These are phyloP conservation scores for Nepenthes mirabilis DNA, from an alignment of 148 eudicot species.

Conservation along the genomic window DNA sequence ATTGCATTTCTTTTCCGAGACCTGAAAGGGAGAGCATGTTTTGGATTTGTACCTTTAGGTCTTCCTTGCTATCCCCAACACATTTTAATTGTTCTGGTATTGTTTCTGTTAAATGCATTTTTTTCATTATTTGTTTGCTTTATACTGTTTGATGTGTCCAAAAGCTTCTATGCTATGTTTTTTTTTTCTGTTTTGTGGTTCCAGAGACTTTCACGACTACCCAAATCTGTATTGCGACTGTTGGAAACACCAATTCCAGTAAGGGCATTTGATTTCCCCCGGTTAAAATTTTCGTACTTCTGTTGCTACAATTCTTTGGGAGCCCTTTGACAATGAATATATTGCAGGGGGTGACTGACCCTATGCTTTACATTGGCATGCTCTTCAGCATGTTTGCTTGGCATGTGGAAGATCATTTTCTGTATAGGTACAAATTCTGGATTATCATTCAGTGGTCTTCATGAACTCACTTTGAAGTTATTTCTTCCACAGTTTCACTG, in stretches of 20 bases:
- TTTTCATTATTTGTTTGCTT: no score
- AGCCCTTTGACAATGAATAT: slow-evolving; percentile 5
- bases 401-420: slow-evolving; percentile 99
- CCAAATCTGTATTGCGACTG: slow-evolving; percentile 78
- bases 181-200: slow-evolving; percentile 12
- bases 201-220: slow-evolving; percentile 84
- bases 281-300: neutral
- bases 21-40: no score
- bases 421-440: slow-evolving; percentile 53
- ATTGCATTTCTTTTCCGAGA: no score
- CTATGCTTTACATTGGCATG: slow-evolving; percentile 99
- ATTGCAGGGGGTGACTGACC: slow-evolving; percentile 89
- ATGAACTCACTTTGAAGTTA: neutral
- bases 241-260: slow-evolving; percentile 81
- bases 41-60: no score
- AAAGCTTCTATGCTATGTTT: no score
- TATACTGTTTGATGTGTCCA: no score
- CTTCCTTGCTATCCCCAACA: no score
- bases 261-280: slow-evolving; percentile 6
- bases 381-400: slow-evolving; percentile 99
- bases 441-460: neutral
- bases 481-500: slow-evolving; percentile 10
- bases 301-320: neutral
- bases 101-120: no score
- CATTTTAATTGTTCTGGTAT: no score